Evolutionary conservation across 257 asterid genomes (phyloP).

Genomic region (Misopates orontium): DNA sequence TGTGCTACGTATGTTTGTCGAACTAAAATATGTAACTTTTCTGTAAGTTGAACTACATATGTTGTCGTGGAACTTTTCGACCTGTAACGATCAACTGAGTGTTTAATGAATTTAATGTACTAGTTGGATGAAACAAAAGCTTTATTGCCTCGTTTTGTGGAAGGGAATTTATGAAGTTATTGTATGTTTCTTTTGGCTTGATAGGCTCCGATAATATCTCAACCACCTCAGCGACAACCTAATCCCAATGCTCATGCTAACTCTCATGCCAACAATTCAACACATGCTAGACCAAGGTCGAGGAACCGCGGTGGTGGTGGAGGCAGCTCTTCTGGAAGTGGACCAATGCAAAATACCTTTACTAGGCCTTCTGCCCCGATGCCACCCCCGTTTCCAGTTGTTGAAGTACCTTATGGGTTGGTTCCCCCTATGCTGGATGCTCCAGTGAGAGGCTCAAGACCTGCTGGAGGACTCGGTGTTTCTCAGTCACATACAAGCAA

Average conservation of each 20-base stretch:
- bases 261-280: slow-evolving; percentile 38
- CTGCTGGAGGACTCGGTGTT: slow-evolving; percentile 45
- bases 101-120: slow-evolving; percentile 2
- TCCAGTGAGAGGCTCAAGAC: slow-evolving; percentile 53
- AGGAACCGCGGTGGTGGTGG: slow-evolving; percentile 55
- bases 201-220: slow-evolving; percentile 59
- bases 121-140: neutral
- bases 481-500: slow-evolving; percentile 45
- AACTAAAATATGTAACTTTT: neutral
- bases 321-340: neutral
- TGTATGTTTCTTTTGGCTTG: slow-evolving; percentile 27
- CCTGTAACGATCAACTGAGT: neutral
- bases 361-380: neutral
- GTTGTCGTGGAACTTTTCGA: neutral
- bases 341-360: slow-evolving; percentile 12
- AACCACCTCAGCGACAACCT: slow-evolving; percentile 54
- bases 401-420: slow-evolving; percentile 30
- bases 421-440: slow-evolving; percentile 57
- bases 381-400: slow-evolving; percentile 49
- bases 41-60: no score
- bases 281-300: slow-evolving; percentile 51
- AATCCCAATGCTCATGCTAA: slow-evolving; percentile 40
- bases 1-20: neutral
- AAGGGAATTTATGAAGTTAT: slow-evolving; percentile 12
- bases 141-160: neutral